These are phyloP conservation scores for Cadophora luteo-olivacea DNA, from an alignment of 2,329 filamentous ascomycete genomes.

Conservation along the genomic window DNA sequence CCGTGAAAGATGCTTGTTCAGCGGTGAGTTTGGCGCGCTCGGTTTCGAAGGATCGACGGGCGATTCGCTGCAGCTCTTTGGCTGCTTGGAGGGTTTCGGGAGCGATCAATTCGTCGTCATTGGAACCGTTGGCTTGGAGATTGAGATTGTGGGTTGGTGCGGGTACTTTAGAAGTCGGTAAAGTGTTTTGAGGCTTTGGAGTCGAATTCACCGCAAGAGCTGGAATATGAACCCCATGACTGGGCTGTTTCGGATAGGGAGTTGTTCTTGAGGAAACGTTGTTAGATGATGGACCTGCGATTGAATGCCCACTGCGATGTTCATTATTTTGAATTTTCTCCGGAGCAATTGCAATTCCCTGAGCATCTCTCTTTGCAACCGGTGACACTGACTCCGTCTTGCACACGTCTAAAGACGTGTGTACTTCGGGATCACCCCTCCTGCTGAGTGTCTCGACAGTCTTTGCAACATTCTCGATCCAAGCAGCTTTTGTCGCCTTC, in stretches of 20 bases:
- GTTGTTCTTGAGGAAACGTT: neutral
- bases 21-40: neutral
- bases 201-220: neutral
- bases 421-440: too few relatives aligned
- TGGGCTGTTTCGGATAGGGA: neutral
- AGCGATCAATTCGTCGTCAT: neutral
- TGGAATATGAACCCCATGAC: neutral
- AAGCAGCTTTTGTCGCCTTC: neutral
- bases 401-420: too few relatives aligned
- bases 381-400: neutral
- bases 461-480: neutral
- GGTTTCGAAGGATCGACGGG: neutral
- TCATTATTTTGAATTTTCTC: neutral
- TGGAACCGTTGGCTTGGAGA: neutral
- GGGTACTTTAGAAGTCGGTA: neutral
- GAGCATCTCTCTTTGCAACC: neutral
- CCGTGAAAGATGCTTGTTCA: neutral
- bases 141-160: neutral
- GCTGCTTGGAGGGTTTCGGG: constrained; percentile 4
- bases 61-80: neutral
- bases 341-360: neutral
- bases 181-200: neutral
- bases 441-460: neutral
- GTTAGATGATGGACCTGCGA: neutral
- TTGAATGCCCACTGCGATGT: neutral